These are phyloP conservation scores for Crithidia brevicula DNA, from an alignment of 208 protist genomes.

Conservation along the genomic window DNA sequence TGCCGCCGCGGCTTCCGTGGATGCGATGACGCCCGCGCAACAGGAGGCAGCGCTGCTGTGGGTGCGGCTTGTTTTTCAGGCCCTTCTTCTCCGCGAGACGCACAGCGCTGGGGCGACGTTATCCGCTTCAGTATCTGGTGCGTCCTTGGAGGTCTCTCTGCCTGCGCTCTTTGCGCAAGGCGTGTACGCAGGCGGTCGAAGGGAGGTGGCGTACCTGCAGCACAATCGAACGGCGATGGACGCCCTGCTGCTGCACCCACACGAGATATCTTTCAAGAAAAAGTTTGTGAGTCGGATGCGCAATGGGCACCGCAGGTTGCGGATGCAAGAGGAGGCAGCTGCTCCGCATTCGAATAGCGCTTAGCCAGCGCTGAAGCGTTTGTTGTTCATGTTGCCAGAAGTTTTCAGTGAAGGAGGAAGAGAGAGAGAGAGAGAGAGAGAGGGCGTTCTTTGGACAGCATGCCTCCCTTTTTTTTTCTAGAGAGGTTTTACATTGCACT, in stretches of 20 bases:
- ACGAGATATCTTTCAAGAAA: conserved; percentile 77
- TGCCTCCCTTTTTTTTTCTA: too few relatives aligned
- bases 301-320: conserved; percentile 55
- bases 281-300: conserved; percentile 72
- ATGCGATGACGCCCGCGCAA: conserved; percentile 9
- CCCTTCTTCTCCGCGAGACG: conserved; percentile 31
- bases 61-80: conserved; percentile 35
- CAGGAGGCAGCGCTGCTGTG: conserved; percentile 30
- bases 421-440: too few relatives aligned
- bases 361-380: background rate
- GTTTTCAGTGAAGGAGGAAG: too few relatives aligned
- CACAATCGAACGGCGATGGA: conserved; percentile 74
- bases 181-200: conserved; percentile 55
- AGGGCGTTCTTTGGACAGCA: too few relatives aligned
- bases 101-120: conserved; percentile 2
- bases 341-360: background rate
- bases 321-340: conserved; percentile 68
- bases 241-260: conserved; percentile 77
- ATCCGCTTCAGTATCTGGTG: conserved; percentile 2
- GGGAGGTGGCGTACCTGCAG: conserved; percentile 76
- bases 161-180: conserved; percentile 79
- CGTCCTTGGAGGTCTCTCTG: conserved; percentile 23
- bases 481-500: too few relatives aligned
- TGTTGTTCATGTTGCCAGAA: too few relatives aligned
- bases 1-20: background rate